phyloP scores from a whole-genome alignment of 2,329 filamentous ascomycete genomes.

The Colletotrichum lentis region DNA sequence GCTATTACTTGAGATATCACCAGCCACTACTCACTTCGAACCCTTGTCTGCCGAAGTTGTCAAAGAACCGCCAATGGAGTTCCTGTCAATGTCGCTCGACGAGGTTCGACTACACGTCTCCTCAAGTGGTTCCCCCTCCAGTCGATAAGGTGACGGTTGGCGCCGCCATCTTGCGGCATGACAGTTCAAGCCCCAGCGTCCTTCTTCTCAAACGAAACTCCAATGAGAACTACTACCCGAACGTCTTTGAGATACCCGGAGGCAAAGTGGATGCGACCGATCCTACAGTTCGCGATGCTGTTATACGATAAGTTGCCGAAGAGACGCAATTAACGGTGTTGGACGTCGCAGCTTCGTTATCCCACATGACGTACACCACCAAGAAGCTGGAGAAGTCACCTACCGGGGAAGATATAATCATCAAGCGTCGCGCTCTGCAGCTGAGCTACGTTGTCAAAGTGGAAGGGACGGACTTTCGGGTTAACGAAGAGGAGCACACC shows the following conservation, averaged over 20 bases:
- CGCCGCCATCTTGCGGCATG: neutral
- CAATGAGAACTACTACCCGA: neutral
- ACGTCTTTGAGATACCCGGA: slow-evolving; percentile 18
- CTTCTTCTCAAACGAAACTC: slow-evolving; percentile 14
- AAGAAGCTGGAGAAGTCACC: neutral
- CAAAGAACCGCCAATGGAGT: neutral
- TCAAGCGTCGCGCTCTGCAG: neutral
- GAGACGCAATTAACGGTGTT: slow-evolving; percentile 10
- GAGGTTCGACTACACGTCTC: neutral
- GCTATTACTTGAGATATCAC: no score
- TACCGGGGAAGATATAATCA: neutral
- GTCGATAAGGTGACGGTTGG: slow-evolving; percentile 1
- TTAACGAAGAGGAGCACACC: slow-evolving; percentile 5
- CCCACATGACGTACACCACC: neutral
- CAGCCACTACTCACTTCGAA: no score
- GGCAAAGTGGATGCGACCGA: slow-evolving; percentile 12
- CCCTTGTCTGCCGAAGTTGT: no score
- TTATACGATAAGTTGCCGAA: slow-evolving; percentile 17
- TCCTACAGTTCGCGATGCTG: neutral
- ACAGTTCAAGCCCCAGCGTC: neutral
- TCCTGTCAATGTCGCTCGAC: neutral
- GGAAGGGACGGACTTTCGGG: neutral
- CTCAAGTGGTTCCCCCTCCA: neutral
- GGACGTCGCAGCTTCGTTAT: neutral
- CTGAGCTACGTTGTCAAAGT: slow-evolving; percentile 1